phyloP scores from a whole-genome alignment of 78 protist species.

The Corallochytrium limacisporum region DNA sequence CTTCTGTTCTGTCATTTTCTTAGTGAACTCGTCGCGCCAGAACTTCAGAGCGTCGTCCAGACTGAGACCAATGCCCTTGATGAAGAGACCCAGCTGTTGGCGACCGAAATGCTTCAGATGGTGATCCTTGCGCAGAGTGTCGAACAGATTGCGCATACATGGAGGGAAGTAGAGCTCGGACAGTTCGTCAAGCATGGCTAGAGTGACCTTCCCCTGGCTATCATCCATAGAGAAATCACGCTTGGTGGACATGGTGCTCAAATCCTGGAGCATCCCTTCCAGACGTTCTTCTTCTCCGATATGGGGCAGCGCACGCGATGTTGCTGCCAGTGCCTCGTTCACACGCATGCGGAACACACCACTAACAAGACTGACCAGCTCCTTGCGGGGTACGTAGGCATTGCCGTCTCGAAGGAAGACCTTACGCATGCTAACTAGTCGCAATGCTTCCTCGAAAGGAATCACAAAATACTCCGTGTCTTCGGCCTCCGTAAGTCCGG shows the following conservation, averaged over 20 bases:
- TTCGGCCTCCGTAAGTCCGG: no score
- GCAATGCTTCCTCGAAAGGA: constrained; percentile 10
- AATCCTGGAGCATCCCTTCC: neutral
- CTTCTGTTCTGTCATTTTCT: constrained; percentile 35
- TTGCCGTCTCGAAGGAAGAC: neutral
- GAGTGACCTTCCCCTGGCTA: neutral
- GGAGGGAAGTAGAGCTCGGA: constrained; percentile 53
- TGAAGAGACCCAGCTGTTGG: constrained; percentile 61
- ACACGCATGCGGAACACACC: constrained; percentile 1
- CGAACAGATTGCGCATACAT: constrained; percentile 60
- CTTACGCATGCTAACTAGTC: neutral
- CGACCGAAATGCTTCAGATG: constrained; percentile 64
- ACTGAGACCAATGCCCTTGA: constrained; percentile 66
- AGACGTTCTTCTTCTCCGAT: constrained; percentile 9
- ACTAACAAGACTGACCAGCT: neutral
- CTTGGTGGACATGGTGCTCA: neutral
- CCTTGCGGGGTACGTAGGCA: constrained; percentile 6
- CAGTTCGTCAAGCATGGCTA: constrained; percentile 2
- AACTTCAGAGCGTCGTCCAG: constrained; percentile 62
- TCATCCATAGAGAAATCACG: neutral
- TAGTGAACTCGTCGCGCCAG: constrained; percentile 53
- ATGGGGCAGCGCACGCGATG: neutral
- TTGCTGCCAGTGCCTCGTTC: neutral
- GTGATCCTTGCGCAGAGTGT: constrained; percentile 11
- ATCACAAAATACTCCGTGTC: no score